phyloP scores from a whole-genome alignment of 768 basidiomycete genomes.

The Serendipita sp. region DNA sequence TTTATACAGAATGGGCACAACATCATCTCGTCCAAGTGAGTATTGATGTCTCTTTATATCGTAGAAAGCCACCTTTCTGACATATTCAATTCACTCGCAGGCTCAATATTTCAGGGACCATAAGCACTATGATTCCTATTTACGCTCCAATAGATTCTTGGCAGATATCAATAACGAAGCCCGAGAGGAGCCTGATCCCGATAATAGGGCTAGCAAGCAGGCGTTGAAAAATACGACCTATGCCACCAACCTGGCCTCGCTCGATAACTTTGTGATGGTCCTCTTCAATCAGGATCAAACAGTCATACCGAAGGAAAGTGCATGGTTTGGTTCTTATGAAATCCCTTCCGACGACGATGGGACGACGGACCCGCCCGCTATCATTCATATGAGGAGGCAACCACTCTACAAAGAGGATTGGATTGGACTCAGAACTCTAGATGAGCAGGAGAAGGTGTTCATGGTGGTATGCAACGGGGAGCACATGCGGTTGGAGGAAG shows the following conservation, averaged over 20 bases:
- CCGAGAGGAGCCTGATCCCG: conserved; percentile 14
- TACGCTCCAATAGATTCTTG: conserved; percentile 47
- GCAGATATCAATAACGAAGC: conserved; percentile 66
- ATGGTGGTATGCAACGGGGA: conserved; percentile 49
- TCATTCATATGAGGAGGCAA: conserved; percentile 57
- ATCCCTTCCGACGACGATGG: conserved; percentile 21
- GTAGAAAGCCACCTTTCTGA: not conserved
- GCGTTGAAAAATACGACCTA: conserved; percentile 41
- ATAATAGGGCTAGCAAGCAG: not conserved
- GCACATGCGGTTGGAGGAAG: conserved; percentile 38
- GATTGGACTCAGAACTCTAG: conserved; percentile 60
- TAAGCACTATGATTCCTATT: conserved; percentile 37
- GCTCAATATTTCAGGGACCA: conserved; percentile 82
- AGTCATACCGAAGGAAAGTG: conserved; percentile 66
- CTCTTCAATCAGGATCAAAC: conserved; percentile 59
- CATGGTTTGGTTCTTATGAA: conserved; percentile 71
- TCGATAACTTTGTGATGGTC: conserved; percentile 55
- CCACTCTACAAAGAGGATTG: conserved; percentile 62
- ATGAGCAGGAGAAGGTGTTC: conserved; percentile 43
- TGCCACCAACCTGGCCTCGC: conserved; percentile 36
- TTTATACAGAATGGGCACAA: conserved; percentile 66
- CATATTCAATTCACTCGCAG: conserved; percentile 21
- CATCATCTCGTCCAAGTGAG: conserved; percentile 53
- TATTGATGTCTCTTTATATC: not conserved
- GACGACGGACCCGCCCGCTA: conserved; percentile 16